Base-by-base conservation (phyloP, 169 alveolate genomes). In the Plasmodium blacklocki region DNA sequence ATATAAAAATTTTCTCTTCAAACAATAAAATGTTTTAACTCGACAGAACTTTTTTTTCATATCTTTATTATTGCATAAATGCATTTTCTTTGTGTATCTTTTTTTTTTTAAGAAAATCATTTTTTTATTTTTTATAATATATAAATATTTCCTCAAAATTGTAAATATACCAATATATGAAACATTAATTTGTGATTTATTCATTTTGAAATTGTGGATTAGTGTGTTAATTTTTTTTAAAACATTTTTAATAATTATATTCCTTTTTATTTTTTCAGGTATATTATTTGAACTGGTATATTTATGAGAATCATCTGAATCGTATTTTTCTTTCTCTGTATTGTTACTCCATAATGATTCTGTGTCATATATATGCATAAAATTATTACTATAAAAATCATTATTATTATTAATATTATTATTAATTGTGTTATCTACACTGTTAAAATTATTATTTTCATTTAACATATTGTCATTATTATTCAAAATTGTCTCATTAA, bases 341-440 rank as follows among this genome's bases (percentile, higher is more conserved):
- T 43, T 52, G 32, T 80, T 14, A 15, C 73, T 80, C 12, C 19
- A 47, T 3, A 73, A 6, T 56, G 60, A 19, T 15, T 80, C 90
- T 1, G 72, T 66, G 43, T 80, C 90, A 67, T 80, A 68, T 15
- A 80, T 68, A 39, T 80, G 73, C 90, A 80, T 68, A 26, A 67
- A 66, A 18, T 80, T 54, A 29, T 60, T 50, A 15, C 32, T 56
- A 59, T 49, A 56, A 8, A 56, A 9, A 56, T 12, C 5, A 15
- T 56, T 26, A 26, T 32, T 32, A 32, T 32, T 32, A 32, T 32
- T 32, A 32, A 32, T 4, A 32, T 32, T 32, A 32, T 32, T 32
- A 32, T 32, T 32, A 32, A 32, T 32, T 32, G 0, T 0, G 45
- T 32, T 32, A 32, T 32, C 9, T 32, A 32, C 1, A 32, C 5